Conservation (phyloP, 1,139 yeast species). For the Magnusiomyces tetraspermus region DNA sequence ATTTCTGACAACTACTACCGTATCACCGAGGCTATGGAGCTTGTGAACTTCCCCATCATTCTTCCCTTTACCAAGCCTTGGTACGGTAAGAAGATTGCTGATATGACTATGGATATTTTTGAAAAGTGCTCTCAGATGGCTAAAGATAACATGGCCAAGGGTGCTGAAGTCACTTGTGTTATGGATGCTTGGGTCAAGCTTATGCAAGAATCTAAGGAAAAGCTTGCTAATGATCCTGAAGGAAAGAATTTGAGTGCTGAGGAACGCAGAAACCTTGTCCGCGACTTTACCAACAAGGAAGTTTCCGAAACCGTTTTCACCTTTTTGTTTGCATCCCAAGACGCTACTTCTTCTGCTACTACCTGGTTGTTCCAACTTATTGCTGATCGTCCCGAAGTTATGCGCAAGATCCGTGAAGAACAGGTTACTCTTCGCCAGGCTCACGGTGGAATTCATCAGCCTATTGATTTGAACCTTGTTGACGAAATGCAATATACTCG, state of each 20-base stretch:
- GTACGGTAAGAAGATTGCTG: slow-evolving; percentile 93
- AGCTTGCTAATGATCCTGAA: slow-evolving; percentile 34
- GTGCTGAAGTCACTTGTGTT: slow-evolving; percentile 75
- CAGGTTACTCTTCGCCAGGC: slow-evolving; percentile 64
- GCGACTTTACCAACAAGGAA: slow-evolving; percentile 83
- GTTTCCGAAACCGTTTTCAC: slow-evolving; percentile 95
- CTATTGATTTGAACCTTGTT: slow-evolving; percentile 60
- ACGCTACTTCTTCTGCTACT: slow-evolving; percentile 95
- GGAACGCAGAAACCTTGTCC: slow-evolving; percentile 50
- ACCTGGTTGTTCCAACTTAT: slow-evolving; percentile 97
- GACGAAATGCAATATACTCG: slow-evolving; percentile 80
- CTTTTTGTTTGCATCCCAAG: slow-evolving; percentile 93
- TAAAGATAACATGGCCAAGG: slow-evolving; percentile 65
- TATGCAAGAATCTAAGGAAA: slow-evolving; percentile 67
- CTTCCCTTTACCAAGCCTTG: slow-evolving; percentile 93
- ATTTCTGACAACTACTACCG: slow-evolving; percentile 87
- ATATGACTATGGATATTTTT: slow-evolving; percentile 85
- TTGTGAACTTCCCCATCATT: slow-evolving; percentile 94
- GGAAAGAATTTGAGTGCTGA: slow-evolving; percentile 34
- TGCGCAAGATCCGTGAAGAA: slow-evolving; percentile 77
- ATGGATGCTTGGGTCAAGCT: slow-evolving; percentile 90
- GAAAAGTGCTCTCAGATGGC: slow-evolving; percentile 82
- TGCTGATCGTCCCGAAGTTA: slow-evolving; percentile 90
- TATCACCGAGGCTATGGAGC: slow-evolving; percentile 90
- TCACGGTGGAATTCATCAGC: slow-evolving; percentile 55